phyloP scores from a whole-genome alignment of 768 basidiomycete genomes.

The Russula earlei region DNA sequence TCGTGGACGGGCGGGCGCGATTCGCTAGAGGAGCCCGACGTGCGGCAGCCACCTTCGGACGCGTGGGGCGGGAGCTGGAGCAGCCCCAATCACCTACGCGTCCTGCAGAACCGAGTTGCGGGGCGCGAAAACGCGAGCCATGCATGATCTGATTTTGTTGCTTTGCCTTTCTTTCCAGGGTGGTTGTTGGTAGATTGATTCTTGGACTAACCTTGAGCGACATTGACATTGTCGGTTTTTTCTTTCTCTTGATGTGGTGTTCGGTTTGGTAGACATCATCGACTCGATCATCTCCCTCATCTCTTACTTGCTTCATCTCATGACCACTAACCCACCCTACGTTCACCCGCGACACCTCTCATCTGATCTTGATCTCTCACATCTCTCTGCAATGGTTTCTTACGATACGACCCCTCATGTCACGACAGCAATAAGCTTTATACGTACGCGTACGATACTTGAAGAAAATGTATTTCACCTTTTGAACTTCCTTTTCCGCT shows the following conservation, averaged over 20 bases:
- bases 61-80: slow-evolving; percentile 17
- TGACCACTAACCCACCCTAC: background rate
- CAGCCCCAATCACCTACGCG: slow-evolving; percentile 11
- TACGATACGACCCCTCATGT: slow-evolving; percentile 1
- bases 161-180: background rate
- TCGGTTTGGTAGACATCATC: background rate
- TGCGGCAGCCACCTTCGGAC: background rate
- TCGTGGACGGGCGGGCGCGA: slow-evolving; percentile 15
- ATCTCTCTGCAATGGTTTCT: background rate
- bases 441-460: slow-evolving; percentile 3
- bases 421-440: slow-evolving; percentile 9
- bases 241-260: background rate
- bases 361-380: background rate
- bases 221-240: background rate
- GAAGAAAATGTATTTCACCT: background rate
- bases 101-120: slow-evolving; percentile 11
- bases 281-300: background rate
- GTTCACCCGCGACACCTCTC: background rate
- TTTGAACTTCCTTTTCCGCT: background rate
- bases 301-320: too few relatives aligned
- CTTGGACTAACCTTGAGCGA: background rate
- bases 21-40: background rate
- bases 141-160: background rate
- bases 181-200: background rate
- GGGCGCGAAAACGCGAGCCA: slow-evolving; percentile 4